Evolutionary conservation across 805 yeast genomes (phyloP), one percentile per base, ranked within the genome.

Genomic region (Limtongozyma cylindracea): DNA sequence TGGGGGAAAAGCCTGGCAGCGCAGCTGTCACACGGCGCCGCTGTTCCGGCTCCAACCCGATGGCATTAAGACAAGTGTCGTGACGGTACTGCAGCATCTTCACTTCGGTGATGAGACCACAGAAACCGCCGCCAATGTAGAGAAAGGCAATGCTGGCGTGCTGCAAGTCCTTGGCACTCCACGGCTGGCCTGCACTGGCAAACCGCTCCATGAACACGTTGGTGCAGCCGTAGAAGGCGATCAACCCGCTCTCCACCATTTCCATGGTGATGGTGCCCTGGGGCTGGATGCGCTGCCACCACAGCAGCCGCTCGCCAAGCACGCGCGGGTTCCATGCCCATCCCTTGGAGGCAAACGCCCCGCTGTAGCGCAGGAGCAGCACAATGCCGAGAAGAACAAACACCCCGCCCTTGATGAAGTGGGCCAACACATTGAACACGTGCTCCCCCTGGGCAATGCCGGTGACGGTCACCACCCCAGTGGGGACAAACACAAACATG

Each of bases 341-440:
- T 11, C 96, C 96, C 26, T 56, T 49, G 25, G 58, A 52, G 17
- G 57, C 39, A 34, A 71, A 76, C 8, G 70, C 74, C 3, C 98
- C 98, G 34, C 78, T 65, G 43, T 74, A 82, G 33, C 96, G 63
- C 1, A 80, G 73, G 18, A 88, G 52, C n/a, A 91, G 60, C 5
- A 80, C 39, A 6, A 82, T 28, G 11, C 98, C 98, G 18, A 73
- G 47, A 4, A 54, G 29, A 26, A 78, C 55, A 38, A 84, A 84
- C 3, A 84, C 88, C 13, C 84, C 88, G 27, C 98, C 98, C 44
- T 84, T 84, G 42, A 84, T 84, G 57, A 78, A 77, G 45, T 84
- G 98, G 2, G 98, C 98, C 25, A 84, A 54, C 23, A 84, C 43
- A 33, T 77, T 78, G 49, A 77, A 84, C 9, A 82, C 69, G 11